Conservation (phyloP, 139 green algal genomes). For the Zygnema cylindricum region DNA sequence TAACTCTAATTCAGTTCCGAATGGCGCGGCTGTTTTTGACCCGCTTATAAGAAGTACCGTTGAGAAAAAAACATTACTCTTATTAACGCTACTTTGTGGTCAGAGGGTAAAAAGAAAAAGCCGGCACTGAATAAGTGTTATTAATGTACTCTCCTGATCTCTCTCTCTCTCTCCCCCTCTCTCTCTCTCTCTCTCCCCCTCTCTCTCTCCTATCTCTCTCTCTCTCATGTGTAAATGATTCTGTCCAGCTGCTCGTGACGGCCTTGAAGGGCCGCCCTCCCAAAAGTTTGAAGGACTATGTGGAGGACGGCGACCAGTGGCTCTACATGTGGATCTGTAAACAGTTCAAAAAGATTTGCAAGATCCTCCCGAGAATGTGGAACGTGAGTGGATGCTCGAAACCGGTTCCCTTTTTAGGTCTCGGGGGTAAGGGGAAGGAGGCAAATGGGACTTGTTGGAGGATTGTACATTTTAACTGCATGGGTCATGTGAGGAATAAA, state of each 20-base stretch:
- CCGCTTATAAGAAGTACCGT: no score
- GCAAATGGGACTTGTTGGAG: slow-evolving; percentile 32
- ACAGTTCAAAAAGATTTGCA: background rate
- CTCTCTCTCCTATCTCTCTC: no score
- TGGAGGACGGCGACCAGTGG: slow-evolving; percentile 36
- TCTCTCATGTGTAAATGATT: no score
- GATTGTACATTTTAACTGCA: slow-evolving; percentile 47
- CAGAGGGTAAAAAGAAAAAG: no score
- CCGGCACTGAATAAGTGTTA: no score
- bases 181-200: no score
- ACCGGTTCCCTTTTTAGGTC: slow-evolving; percentile 28
- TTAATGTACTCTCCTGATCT: no score
- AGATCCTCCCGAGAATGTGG: slow-evolving; percentile 31
- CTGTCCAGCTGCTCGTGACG: slow-evolving; percentile 9
- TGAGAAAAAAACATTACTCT: no score
- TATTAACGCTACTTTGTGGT: no score
- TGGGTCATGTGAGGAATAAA: background rate
- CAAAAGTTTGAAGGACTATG: slow-evolving; percentile 14
- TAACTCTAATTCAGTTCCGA: no score
- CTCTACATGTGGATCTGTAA: slow-evolving; percentile 32
- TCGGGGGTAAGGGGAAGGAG: background rate
- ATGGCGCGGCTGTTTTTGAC: no score
- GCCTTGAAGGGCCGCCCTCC: slow-evolving; percentile 2
- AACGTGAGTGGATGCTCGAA: slow-evolving; percentile 46
- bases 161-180: no score